phyloP scores from a whole-genome alignment of 768 basidiomycete species.

The Boletus vermiculosoides region DNA sequence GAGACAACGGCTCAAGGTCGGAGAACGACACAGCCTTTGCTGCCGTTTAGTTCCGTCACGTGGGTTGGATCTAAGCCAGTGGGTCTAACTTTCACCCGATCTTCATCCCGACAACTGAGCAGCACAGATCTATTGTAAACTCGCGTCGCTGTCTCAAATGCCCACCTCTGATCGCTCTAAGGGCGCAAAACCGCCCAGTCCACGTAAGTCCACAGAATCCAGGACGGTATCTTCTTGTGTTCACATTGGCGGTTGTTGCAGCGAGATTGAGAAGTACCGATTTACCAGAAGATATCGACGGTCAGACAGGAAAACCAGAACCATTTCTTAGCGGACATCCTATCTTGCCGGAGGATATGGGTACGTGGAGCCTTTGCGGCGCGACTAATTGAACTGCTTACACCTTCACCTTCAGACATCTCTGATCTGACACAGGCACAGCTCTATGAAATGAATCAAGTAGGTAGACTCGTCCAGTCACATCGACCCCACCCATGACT shows the following conservation, averaged over 20 bases:
- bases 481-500: not conserved
- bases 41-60: not conserved
- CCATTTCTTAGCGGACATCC: slow-evolving; percentile 30
- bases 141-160: slow-evolving; percentile 9
- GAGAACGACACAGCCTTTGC: not conserved
- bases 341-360: slow-evolving; percentile 32
- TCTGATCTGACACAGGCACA: slow-evolving; percentile 32
- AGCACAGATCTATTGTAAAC: not conserved
- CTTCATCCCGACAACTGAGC: not conserved
- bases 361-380: slow-evolving; percentile 10
- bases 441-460: slow-evolving; percentile 43
- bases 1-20: too few relatives aligned
- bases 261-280: slow-evolving; percentile 28
- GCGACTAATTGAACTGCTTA: not conserved
- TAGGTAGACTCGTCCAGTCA: slow-evolving; percentile 9
- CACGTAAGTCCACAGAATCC: slow-evolving; percentile 19
- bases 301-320: slow-evolving; percentile 4
- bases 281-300: slow-evolving; percentile 20
- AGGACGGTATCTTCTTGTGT: not conserved
- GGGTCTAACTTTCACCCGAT: not conserved
- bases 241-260: slow-evolving; percentile 1
- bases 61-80: not conserved
- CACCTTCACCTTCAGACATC: slow-evolving; percentile 29
- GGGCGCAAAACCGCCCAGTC: slow-evolving; percentile 21
- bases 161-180: not conserved